Base-by-base conservation (phyloP, 345 rosid species). In the Jatropha curcas region DNA sequence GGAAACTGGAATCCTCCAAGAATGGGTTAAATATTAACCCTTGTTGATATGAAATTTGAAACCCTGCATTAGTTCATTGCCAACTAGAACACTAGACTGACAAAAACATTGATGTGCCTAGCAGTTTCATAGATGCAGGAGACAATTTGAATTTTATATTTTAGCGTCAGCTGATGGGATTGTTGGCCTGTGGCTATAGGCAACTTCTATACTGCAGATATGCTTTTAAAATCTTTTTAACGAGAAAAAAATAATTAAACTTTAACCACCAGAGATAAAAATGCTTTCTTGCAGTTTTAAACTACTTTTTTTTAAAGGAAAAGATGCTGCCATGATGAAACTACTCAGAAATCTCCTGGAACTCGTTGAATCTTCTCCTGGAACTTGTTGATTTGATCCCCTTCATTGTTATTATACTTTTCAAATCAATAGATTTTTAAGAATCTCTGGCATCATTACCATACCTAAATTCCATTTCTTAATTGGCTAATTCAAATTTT, bases 71-170 rank as follows among this genome's bases (percentile, higher is more conserved):
- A 12, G 35, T 24, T 2, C 56, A 46, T 39, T 13, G 11, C 39
- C 35, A 27, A 27, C 46, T 52, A 20, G n/a, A 2, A 30, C 35
- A 20, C 41, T 53, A 35, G 7, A 10, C 1, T 4, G 41, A 19
- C 27, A 28, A 63, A 19, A 19, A 20, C 14, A 67, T 28, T 55
- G 0, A 33, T n/a, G n/a, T 11, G 46, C 5, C 5, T n/a, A 12
- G 30, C 56, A 20, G 28, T 19, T 43, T 41, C 16, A 34, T 7
- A 24, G 63, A 34, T 37, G 63, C 72, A 60, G 67, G 48, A 34
- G 50, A 60, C 60, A 71, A 30, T 46, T 60, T 60, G 74, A 48
- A 71, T 60, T n/a, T 33, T 46, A n/a, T 65, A 58, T n/a, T 25
- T 17, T 1, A 20, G 4, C n/a, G 35, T 60, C 68, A 34, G 45